Conservation (phyloP, 495 filamentous ascomycete genomes). For the Lepraria neglecta region DNA sequence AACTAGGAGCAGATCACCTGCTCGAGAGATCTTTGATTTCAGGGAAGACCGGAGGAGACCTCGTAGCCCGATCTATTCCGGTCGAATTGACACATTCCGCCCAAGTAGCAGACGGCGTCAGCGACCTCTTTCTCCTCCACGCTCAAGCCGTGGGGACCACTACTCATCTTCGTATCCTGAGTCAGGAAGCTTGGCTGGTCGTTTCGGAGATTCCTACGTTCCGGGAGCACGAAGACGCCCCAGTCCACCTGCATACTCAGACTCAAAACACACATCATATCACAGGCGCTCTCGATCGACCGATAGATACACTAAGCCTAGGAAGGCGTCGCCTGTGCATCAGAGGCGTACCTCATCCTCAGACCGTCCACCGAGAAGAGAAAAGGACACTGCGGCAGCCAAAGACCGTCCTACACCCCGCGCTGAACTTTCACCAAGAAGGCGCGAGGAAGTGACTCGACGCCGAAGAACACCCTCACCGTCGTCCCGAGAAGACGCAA, state of each 20-base stretch:
- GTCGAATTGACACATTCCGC: slow-evolving; percentile 17
- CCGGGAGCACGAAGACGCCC: slow-evolving; percentile 21
- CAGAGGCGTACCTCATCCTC: slow-evolving; percentile 15
- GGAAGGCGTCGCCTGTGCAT: slow-evolving; percentile 15
- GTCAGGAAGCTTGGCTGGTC: slow-evolving; percentile 2
- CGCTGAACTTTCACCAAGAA: slow-evolving; percentile 10
- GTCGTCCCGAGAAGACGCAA: not conserved
- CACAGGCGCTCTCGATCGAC: slow-evolving; percentile 22
- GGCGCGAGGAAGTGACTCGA: not conserved
- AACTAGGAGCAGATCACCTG: slow-evolving; percentile 45
- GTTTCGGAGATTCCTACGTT: slow-evolving; percentile 26
- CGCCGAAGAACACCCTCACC: slow-evolving; percentile 3
- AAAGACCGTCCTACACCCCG: slow-evolving; percentile 9
- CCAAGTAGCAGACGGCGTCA: slow-evolving; percentile 21
- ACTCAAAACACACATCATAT: slow-evolving; percentile 8
- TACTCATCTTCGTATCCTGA: slow-evolving; percentile 18
- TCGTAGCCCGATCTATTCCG: slow-evolving; percentile 22
- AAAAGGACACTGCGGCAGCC: slow-evolving; percentile 4
- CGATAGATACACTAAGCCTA: slow-evolving; percentile 11
- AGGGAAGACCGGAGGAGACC: slow-evolving; percentile 23
- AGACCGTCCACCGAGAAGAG: slow-evolving; percentile 4
- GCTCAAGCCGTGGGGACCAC: slow-evolving; percentile 18
- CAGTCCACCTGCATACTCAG: slow-evolving; percentile 20
- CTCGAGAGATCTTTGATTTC: slow-evolving; percentile 18
- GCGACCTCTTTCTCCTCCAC: slow-evolving; percentile 17